Percentiles rank a stretch among this genome's conserved stretches.
phyloP scores from a whole-genome alignment of 23 red algal species.

The Gracilaria gracilis region DNA sequence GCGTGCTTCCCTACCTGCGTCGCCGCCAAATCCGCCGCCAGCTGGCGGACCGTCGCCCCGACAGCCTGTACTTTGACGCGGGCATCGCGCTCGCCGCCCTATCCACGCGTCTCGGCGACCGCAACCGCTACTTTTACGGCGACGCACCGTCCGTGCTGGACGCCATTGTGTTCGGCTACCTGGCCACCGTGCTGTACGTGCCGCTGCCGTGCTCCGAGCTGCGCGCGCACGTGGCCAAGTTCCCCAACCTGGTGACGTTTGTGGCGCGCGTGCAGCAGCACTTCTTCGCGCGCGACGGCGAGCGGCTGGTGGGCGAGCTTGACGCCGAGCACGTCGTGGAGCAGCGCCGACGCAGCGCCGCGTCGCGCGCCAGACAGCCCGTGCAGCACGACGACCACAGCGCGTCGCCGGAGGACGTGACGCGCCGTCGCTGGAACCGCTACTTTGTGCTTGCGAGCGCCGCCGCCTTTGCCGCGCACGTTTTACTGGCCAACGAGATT shows the following conservation, averaged over 20 bases:
- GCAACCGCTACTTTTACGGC: constrained; percentile 58
- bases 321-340: constrained; percentile 34
- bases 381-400: not conserved
- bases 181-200: constrained; percentile 72
- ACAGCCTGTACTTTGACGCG: constrained; percentile 58
- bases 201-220: constrained; percentile 61
- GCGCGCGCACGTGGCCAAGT: constrained; percentile 45
- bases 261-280: constrained; percentile 41
- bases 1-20: constrained; percentile 28
- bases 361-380: not conserved
- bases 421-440: constrained; percentile 51
- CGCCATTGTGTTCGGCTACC: constrained; percentile 72
- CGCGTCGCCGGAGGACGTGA: not conserved
- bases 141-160: constrained; percentile 57
- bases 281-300: constrained; percentile 52
- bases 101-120: constrained; percentile 53
- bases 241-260: constrained; percentile 58
- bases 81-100: constrained; percentile 63
- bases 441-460: constrained; percentile 48
- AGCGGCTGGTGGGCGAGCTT: constrained; percentile 52
- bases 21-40: constrained; percentile 25
- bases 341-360: constrained; percentile 23
- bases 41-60: constrained; percentile 17
- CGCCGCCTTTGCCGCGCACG: constrained; percentile 65
- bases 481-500: constrained; percentile 71